Conservation (phyloP, 139 green algal genomes). For the Picochlorum sp. region DNA sequence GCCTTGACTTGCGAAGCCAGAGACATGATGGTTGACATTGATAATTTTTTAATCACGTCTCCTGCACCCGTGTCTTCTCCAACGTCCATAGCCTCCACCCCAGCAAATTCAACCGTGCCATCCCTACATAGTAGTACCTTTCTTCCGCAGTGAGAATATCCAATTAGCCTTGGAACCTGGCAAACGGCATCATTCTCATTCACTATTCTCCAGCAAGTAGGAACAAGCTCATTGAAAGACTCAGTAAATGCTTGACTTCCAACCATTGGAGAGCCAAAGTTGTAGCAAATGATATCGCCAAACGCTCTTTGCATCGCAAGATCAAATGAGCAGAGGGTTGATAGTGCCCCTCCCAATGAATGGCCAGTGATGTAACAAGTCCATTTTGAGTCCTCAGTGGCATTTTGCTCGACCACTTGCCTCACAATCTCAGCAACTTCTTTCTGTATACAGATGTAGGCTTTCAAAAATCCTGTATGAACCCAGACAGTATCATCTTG, state of each 20-base stretch:
- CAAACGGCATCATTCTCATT: conserved; percentile 56
- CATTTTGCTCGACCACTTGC: conserved; percentile 16
- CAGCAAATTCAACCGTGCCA: conserved; percentile 8
- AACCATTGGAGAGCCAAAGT: conserved; percentile 66
- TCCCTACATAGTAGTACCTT: conserved; percentile 16
- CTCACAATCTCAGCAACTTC: conserved; percentile 39
- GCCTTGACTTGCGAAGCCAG: neutral
- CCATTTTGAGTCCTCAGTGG: conserved; percentile 11
- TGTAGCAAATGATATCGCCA: conserved; percentile 46
- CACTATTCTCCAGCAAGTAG: conserved; percentile 52
- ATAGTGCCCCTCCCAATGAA: conserved; percentile 72
- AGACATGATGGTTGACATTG: neutral
- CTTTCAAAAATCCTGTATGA: conserved; percentile 26
- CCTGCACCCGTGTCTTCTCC: conserved; percentile 2
- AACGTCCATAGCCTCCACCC: neutral
- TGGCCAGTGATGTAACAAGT: conserved; percentile 59
- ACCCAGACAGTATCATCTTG: conserved; percentile 1
- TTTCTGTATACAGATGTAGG: conserved; percentile 16
- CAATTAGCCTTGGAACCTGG: conserved; percentile 55
- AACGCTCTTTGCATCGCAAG: conserved; percentile 21
- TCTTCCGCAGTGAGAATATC: conserved; percentile 57
- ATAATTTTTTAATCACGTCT: neutral
- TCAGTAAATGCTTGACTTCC: conserved; percentile 57
- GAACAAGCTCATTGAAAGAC: conserved; percentile 43
- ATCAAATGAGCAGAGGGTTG: conserved; percentile 70